Conservation (phyloP, 768 basidiomycete species). For the Chalciporus piperatus region DNA sequence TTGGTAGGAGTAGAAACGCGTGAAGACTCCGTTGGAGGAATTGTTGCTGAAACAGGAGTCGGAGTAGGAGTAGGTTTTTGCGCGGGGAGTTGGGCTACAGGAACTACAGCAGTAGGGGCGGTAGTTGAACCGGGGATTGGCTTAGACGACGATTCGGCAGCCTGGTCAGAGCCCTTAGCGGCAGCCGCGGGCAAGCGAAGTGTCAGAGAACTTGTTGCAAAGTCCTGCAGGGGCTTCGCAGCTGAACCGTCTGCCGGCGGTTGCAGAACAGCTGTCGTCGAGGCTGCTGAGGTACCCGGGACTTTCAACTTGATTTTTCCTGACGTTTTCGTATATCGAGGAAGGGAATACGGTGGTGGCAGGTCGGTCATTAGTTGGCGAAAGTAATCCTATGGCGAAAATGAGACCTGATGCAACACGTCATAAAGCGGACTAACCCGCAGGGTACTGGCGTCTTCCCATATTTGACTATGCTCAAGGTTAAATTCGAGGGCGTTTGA, state of each 20-base stretch:
- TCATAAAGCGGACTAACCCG: slow-evolving; percentile 43
- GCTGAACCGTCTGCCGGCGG: slow-evolving; percentile 10
- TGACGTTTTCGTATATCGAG: slow-evolving; percentile 55
- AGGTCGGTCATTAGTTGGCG: slow-evolving; percentile 75
- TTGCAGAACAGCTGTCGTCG: slow-evolving; percentile 13
- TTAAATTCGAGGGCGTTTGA: slow-evolving; percentile 89
- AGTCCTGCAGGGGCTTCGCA: slow-evolving; percentile 18
- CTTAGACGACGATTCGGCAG: slow-evolving; percentile 19
- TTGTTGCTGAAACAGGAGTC: slow-evolving; percentile 23
- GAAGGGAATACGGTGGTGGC: slow-evolving; percentile 61
- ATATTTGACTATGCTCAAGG: slow-evolving; percentile 77
- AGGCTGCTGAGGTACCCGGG: slow-evolving; percentile 36
- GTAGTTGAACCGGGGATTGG: slow-evolving; percentile 10
- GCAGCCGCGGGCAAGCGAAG: slow-evolving; percentile 18
- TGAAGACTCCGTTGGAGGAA: slow-evolving; percentile 17
- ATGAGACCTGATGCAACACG: slow-evolving; percentile 10
- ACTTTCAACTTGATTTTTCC: slow-evolving; percentile 75
- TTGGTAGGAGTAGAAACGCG: slow-evolving; percentile 19
- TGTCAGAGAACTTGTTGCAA: slow-evolving; percentile 16
- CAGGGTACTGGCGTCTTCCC: slow-evolving; percentile 71
- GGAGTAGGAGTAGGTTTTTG: slow-evolving; percentile 23
- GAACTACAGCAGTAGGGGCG: slow-evolving; percentile 11
- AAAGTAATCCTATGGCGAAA: slow-evolving; percentile 58
- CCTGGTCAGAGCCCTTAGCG: slow-evolving; percentile 23
- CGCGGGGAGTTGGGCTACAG: slow-evolving; percentile 19